Percentiles rank a stretch among this genome's conserved stretches.
Conservation (phyloP, 2,329 filamentous ascomycete genomes). For the Calycina herbarum region DNA sequence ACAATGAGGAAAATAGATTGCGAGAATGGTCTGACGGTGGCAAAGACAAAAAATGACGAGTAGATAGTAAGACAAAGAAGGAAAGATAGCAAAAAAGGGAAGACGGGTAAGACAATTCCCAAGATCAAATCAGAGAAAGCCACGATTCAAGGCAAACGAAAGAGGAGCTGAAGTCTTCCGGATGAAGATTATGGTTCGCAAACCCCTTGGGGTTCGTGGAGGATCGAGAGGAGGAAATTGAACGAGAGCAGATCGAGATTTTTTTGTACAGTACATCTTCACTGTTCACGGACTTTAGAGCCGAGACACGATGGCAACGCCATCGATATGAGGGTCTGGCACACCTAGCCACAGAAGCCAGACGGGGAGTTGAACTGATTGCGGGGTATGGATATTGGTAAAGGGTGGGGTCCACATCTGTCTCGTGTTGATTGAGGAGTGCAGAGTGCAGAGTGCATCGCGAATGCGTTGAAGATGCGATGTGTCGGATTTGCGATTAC, state of each 20-base stretch:
- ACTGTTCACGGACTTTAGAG: background rate
- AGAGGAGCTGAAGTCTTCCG: background rate
- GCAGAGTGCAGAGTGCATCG: background rate
- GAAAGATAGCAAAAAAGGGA: background rate
- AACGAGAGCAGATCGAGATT: conserved; percentile 3
- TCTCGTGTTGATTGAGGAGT: background rate
- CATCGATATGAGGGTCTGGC: background rate
- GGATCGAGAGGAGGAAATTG: background rate
- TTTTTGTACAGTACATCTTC: background rate
- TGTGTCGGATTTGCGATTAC: conserved; percentile 6
- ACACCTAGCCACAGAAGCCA: background rate
- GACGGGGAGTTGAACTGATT: background rate
- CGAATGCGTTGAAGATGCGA: conserved; percentile 2
- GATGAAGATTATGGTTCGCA: background rate
- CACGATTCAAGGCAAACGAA: conserved; percentile 4
- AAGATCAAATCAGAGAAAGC: conserved; percentile 6
- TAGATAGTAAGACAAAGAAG: background rate
- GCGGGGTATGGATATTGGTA: conserved; percentile 5
- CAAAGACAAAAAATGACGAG: background rate
- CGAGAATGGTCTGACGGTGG: background rate
- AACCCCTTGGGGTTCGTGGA: background rate
- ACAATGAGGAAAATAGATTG: background rate
- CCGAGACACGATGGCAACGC: conserved; percentile 2
- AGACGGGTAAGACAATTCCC: background rate
- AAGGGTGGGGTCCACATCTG: conserved; percentile 1